Base-by-base conservation (phyloP, 2,329 filamentous ascomycete genomes). In the Fusarium citri region DNA sequence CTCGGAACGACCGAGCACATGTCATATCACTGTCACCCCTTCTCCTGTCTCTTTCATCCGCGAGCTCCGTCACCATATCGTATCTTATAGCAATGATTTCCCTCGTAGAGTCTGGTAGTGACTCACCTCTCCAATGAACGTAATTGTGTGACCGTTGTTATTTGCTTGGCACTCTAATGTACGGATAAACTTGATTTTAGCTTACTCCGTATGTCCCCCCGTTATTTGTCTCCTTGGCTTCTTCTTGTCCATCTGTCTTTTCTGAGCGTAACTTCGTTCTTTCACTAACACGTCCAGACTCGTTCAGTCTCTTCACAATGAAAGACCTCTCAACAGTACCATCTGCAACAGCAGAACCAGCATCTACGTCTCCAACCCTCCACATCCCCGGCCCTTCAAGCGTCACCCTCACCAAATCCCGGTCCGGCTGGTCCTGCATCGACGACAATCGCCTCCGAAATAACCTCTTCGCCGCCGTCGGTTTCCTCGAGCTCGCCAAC, bases 401-500 rank as follows among this genome's bases (percentile, higher is more conserved):
- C 6, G 59, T 75, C 4, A 66, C 55, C 6, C 60, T 76, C 9
- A 53, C 68, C 14, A 74, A 64, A 22, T 46, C 28, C 0, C 46
- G 47, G 25, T 50, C 53, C 5, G 23, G 37, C 12, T 71, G 65
- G 66, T 62, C 43, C 3, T 61, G 72, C 1, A 47, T 61, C 8
- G 63, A 63, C 1, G 64, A 71, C 6, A 63, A 67, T 6, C 73
- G 72, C 1, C 65, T 79, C 8, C 59, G 71, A 34, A 78, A 79
- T 60, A 74, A 80, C 20, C 72, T 80, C 2, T 64, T 73, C 23
- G 72, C 73, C 26, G 74, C 72, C 7, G 76, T 87, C 2, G 87
- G 85, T 1, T 84, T 84, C 49, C 82, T 88, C 20, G 86, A 88
- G 64, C 78, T 87, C 3, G 84, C 84, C 55, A 88, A 88, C 70